These are phyloP conservation scores for Murraya koenigii DNA, from an alignment of 345 rosid species.

Conservation along the genomic window DNA sequence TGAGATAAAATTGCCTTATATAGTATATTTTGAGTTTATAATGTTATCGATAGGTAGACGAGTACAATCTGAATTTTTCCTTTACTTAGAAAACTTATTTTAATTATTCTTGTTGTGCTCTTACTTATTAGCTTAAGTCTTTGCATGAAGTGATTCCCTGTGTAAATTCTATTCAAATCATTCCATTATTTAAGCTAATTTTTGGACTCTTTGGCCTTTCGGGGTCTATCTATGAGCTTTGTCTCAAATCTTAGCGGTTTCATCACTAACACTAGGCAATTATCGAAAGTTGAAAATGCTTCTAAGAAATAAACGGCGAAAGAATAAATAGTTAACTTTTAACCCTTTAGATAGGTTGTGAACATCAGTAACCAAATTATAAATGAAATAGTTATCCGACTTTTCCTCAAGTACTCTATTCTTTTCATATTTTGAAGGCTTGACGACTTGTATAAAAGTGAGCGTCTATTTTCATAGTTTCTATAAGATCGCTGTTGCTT, in stretches of 20 bases:
- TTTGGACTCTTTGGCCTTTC: too few relatives aligned
- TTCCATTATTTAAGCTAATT: too few relatives aligned
- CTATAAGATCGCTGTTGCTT: not conserved
- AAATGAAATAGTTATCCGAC: not conserved
- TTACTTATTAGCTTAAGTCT: too few relatives aligned
- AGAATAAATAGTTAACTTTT: not conserved
- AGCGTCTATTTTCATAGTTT: not conserved
- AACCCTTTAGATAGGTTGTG: not conserved
- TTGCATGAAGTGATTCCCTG: too few relatives aligned
- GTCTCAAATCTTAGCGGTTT: too few relatives aligned
- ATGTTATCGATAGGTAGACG: constrained; percentile 14
- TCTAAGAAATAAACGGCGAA: not conserved
- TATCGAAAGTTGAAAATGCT: constrained; percentile 12
- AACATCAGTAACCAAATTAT: not conserved
- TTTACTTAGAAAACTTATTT: not conserved
- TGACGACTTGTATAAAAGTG: too few relatives aligned
- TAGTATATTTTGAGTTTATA: constrained; percentile 2
- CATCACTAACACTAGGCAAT: not conserved
- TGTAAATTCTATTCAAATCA: too few relatives aligned
- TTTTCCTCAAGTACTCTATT: not conserved
- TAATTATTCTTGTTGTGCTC: too few relatives aligned
- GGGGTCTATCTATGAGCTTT: too few relatives aligned
- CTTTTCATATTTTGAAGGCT: too few relatives aligned
- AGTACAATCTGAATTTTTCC: constrained; percentile 14
- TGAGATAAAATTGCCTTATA: constrained; percentile 22